phyloP scores from a whole-genome alignment of 2,329 filamentous ascomycete genomes.

The Pyrenophora teres region DNA sequence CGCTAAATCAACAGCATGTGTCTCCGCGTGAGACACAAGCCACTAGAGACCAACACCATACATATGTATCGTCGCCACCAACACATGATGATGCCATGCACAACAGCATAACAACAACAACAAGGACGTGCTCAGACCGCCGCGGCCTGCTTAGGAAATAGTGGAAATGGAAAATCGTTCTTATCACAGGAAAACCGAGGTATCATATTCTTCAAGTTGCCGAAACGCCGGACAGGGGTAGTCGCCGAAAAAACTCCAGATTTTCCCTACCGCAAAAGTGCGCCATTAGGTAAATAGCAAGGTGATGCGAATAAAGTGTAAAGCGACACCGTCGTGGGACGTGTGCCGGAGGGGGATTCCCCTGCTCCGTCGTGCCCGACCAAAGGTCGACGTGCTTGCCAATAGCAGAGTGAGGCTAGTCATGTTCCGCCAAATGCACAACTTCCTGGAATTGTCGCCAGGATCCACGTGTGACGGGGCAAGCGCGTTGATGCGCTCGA shows the following conservation, averaged over 20 bases:
- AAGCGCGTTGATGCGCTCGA: constrained; percentile 6
- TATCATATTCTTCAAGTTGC: constrained; percentile 20
- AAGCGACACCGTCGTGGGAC: background rate
- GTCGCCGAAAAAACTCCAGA: constrained; percentile 10
- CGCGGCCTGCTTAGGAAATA: constrained; percentile 1
- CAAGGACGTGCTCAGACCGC: constrained; percentile 1
- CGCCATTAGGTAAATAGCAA: constrained; percentile 12
- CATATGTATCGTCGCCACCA: background rate
- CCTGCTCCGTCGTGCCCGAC: background rate
- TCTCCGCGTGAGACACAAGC: constrained; percentile 1
- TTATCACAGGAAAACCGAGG: constrained; percentile 12
- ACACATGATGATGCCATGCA: background rate
- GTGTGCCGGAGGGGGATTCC: background rate
- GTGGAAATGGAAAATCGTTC: constrained; percentile 5
- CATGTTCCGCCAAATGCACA: constrained; percentile 12
- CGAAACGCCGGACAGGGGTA: constrained; percentile 15
- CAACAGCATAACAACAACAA: background rate
- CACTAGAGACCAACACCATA: background rate
- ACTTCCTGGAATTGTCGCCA: background rate
- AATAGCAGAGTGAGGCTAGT: background rate
- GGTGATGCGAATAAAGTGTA: background rate
- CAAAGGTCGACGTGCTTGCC: background rate
- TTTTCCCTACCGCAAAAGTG: constrained; percentile 13
- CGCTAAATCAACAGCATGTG: constrained; percentile 11
- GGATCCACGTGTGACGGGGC: constrained; percentile 9